Evolutionary conservation across 495 filamentous ascomycete species (phyloP).

Genomic region (Tuber brumale): DNA sequence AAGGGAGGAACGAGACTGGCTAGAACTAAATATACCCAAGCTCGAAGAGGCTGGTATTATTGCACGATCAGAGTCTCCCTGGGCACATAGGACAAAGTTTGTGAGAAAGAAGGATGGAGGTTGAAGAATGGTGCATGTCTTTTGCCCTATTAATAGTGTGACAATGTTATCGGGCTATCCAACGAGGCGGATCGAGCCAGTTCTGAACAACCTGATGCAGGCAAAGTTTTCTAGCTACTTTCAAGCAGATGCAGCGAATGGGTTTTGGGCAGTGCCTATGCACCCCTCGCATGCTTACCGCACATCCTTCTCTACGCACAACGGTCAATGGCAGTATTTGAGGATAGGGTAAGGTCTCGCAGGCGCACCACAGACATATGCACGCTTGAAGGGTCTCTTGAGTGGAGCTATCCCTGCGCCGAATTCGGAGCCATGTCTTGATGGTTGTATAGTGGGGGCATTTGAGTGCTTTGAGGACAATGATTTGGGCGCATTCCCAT

Average conservation of each 20-base stretch:
- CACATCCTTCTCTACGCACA: slow-evolving; percentile 12
- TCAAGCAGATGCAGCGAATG: background rate
- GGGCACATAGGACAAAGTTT: slow-evolving; percentile 7
- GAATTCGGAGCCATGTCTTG: too few relatives aligned
- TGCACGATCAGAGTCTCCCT: slow-evolving; percentile 5
- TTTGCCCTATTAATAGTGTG: background rate
- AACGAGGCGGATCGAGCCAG: slow-evolving; percentile 6
- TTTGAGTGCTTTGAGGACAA: too few relatives aligned
- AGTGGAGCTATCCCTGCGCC: too few relatives aligned
- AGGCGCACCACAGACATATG: too few relatives aligned
- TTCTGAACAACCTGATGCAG: background rate
- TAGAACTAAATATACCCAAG: background rate
- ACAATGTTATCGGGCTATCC: slow-evolving; percentile 3
- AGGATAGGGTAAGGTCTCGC: background rate
- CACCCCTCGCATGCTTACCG: slow-evolving; percentile 7
- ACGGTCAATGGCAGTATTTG: slow-evolving; percentile 6
- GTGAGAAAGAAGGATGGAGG: background rate
- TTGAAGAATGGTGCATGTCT: slow-evolving; percentile 6
- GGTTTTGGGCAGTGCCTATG: slow-evolving; percentile 8
- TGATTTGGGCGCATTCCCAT: too few relatives aligned
- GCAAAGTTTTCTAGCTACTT: background rate
- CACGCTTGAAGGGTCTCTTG: too few relatives aligned
- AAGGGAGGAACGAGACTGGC: background rate
- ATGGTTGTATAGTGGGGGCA: too few relatives aligned
- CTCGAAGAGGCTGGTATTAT: slow-evolving; percentile 11